Percentiles rank a stretch among this genome's conserved stretches.
Conservation (phyloP, 768 basidiomycete genomes). For the Psilocybe sp. region DNA sequence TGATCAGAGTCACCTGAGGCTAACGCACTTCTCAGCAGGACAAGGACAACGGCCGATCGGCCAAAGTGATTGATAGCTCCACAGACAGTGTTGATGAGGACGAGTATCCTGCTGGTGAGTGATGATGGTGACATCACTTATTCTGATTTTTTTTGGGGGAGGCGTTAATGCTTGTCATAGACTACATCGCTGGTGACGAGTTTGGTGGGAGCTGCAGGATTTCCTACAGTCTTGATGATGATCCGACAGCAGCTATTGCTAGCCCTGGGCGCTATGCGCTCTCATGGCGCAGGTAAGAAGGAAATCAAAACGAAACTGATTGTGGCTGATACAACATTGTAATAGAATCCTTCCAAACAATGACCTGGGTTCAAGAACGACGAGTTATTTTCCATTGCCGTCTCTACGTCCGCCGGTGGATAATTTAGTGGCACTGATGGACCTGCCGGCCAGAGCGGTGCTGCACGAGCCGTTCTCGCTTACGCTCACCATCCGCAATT, state of each 20-base stretch:
- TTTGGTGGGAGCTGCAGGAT: constrained; percentile 57
- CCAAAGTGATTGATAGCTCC: constrained; percentile 52
- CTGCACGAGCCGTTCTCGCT: constrained; percentile 63
- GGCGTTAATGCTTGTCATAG: constrained; percentile 28
- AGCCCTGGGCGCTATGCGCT: constrained; percentile 61
- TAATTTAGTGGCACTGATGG: constrained; percentile 62
- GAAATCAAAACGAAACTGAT: constrained; percentile 2
- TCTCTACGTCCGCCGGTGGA: constrained; percentile 57
- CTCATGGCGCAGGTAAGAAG: constrained; percentile 59
- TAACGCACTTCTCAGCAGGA: not conserved
- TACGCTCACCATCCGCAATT: constrained; percentile 61
- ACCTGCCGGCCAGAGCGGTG: constrained; percentile 57
- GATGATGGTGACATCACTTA: constrained; percentile 6
- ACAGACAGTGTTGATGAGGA: constrained; percentile 41
- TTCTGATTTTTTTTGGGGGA: not conserved
- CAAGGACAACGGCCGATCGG: constrained; percentile 38
- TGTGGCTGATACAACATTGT: constrained; percentile 1
- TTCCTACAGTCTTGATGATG: constrained; percentile 40
- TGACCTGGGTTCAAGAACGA: constrained; percentile 40
- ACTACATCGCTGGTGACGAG: constrained; percentile 64
- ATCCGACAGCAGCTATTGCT: constrained; percentile 30
- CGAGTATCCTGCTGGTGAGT: constrained; percentile 41
- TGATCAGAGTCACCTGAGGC: too few relatives aligned
- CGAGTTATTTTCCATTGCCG: constrained; percentile 58
- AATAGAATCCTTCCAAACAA: constrained; percentile 46